Conservation (phyloP, 2,329 filamentous ascomycete genomes). For the Xylaria sp. region DNA sequence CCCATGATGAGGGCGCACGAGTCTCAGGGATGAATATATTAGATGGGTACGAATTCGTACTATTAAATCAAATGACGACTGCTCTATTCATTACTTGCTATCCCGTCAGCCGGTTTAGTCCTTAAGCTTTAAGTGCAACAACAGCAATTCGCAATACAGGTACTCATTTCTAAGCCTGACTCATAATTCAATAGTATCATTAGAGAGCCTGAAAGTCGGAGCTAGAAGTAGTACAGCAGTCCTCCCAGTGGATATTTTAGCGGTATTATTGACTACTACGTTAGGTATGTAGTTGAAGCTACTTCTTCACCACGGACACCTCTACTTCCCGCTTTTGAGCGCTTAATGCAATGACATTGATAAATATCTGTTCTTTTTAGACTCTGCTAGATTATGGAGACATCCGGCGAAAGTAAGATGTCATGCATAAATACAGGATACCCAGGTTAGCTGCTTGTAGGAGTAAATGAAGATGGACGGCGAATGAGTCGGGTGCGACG, state of each 20-base stretch:
- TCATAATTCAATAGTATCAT: neutral
- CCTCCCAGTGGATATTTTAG: conserved; percentile 6
- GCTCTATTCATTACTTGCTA: neutral
- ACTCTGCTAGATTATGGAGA: neutral
- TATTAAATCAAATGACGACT: neutral
- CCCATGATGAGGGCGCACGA: conserved; percentile 1
- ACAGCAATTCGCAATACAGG: neutral
- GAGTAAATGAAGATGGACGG: conserved; percentile 13
- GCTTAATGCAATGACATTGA: neutral
- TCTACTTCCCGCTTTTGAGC: neutral
- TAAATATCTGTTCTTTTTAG: neutral
- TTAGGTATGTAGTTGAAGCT: neutral
- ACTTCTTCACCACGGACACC: too few species aligned
- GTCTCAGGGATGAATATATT: neutral
- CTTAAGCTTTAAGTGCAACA: neutral
- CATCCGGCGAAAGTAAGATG: neutral
- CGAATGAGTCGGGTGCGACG: conserved; percentile 8
- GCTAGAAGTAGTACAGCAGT: neutral
- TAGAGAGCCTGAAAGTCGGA: neutral
- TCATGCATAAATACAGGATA: neutral
- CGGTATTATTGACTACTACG: neutral
- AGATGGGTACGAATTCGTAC: neutral
- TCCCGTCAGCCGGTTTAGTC: neutral
- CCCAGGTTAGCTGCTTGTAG: neutral
- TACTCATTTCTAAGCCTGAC: neutral